A percentile compares a stretch with the other conserved stretches of the same genome.
These are phyloP conservation scores for Acanthamoeba healyi DNA, from an alignment of 208 protist genomes.

Conservation along the genomic window DNA sequence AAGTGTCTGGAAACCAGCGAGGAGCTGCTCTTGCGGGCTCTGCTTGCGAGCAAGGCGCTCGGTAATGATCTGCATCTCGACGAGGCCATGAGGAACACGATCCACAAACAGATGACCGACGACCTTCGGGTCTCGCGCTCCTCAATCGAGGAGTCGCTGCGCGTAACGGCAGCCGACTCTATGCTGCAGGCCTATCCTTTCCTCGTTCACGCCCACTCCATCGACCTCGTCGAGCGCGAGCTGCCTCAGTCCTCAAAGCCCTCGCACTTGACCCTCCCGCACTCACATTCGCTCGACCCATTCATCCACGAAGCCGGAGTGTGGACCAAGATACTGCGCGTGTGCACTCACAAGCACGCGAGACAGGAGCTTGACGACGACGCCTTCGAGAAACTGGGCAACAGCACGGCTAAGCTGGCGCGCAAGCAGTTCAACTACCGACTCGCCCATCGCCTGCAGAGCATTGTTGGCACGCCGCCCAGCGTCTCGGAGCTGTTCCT, in stretches of 20 bases:
- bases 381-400: not conserved
- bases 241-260: not conserved
- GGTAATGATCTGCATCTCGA: constrained; percentile 18
- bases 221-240: constrained; percentile 28
- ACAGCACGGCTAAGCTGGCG: constrained; percentile 32
- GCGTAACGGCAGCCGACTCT: not conserved
- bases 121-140: not conserved
- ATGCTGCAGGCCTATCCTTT: constrained; percentile 44
- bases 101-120: constrained; percentile 14
- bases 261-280: not conserved
- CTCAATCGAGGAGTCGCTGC: constrained; percentile 29
- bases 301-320: constrained; percentile 30
- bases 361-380: constrained; percentile 1
- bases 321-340: constrained; percentile 53
- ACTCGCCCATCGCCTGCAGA: constrained; percentile 16
- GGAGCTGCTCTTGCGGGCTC: not conserved
- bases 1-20: constrained; percentile 32
- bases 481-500: not conserved
- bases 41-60: constrained; percentile 47
- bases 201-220: constrained; percentile 41
- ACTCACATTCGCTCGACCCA: constrained; percentile 11
- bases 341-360: not conserved
- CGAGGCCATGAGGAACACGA: not conserved
- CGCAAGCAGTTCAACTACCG: constrained; percentile 63
- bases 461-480: not conserved